phyloP scores from a whole-genome alignment of 768 basidiomycete species.

The Arthromyces matolae region DNA sequence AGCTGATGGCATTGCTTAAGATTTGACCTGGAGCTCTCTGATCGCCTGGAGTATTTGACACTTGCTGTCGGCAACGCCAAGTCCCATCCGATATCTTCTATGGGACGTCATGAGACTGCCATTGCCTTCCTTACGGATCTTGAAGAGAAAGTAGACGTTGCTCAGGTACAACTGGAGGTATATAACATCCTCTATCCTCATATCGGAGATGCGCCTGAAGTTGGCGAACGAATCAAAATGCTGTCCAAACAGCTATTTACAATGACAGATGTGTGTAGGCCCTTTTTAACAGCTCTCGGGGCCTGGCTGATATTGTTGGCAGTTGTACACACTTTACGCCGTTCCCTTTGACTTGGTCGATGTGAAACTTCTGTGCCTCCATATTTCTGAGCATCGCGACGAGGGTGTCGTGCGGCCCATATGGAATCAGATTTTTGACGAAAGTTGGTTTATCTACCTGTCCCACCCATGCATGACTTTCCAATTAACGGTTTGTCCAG shows the following conservation, averaged over 20 bases:
- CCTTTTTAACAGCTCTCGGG: background rate
- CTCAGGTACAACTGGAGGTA: conserved; percentile 94
- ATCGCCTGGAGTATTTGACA: conserved; percentile 87
- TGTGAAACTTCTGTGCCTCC: conserved; percentile 85
- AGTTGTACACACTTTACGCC: conserved; percentile 90
- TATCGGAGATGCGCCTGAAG: conserved; percentile 55
- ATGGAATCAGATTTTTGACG: conserved; percentile 85
- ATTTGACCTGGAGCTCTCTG: conserved; percentile 63
- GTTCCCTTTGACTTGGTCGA: conserved; percentile 79
- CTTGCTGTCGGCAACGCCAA: conserved; percentile 95
- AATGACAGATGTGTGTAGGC: conserved; percentile 71
- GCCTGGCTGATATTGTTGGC: conserved; percentile 10
- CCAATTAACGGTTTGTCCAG: conserved; percentile 29
- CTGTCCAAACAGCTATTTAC: conserved; percentile 62
- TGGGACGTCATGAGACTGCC: conserved; percentile 81
- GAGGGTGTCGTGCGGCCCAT: conserved; percentile 76
- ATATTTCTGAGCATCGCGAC: conserved; percentile 91
- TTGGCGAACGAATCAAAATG: conserved; percentile 58
- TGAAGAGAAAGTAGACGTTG: conserved; percentile 96
- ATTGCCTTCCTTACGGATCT: conserved; percentile 92
- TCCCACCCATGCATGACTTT: background rate
- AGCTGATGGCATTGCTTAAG: conserved; percentile 29
- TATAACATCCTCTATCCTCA: conserved; percentile 64
- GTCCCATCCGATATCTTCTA: conserved; percentile 80
- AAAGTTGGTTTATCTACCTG: conserved; percentile 51